Evolutionary conservation across 2,329 filamentous ascomycete species (phyloP).

Genomic region (Tolypocladium tundrense): DNA sequence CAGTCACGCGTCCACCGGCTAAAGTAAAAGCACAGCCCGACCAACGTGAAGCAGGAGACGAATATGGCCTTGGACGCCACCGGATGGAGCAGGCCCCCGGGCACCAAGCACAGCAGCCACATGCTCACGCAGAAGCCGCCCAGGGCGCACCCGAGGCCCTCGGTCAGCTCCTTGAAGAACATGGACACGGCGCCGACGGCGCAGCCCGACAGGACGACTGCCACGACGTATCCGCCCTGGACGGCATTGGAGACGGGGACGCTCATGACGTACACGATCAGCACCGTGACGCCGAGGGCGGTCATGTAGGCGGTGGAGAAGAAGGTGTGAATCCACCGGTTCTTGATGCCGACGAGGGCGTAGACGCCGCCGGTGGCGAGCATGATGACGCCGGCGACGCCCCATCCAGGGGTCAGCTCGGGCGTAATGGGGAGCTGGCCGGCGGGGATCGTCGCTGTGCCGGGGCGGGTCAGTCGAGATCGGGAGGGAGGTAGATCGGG

Average conservation of each 20-base stretch:
- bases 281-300: slow-evolving; percentile 63
- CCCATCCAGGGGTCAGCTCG: slow-evolving; percentile 68
- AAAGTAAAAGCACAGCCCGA: slow-evolving; percentile 64
- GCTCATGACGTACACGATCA: slow-evolving; percentile 84
- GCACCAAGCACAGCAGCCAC: slow-evolving; percentile 76
- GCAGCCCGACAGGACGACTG: slow-evolving; percentile 60
- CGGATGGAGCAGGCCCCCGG: slow-evolving; percentile 61
- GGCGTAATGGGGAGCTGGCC: slow-evolving; percentile 62
- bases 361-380: slow-evolving; percentile 62
- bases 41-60: slow-evolving; percentile 61
- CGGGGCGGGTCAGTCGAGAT: slow-evolving; percentile 1
- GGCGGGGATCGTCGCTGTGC: slow-evolving; percentile 32
- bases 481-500: slow-evolving; percentile 4
- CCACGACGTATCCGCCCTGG: slow-evolving; percentile 81
- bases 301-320: slow-evolving; percentile 68
- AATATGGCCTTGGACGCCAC: slow-evolving; percentile 59
- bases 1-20: slow-evolving; percentile 69
- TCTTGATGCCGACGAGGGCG: slow-evolving; percentile 72
- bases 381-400: slow-evolving; percentile 67
- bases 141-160: slow-evolving; percentile 71
- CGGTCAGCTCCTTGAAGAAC: slow-evolving; percentile 75
- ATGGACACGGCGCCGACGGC: slow-evolving; percentile 65
- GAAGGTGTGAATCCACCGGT: slow-evolving; percentile 68
- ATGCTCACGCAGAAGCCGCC: slow-evolving; percentile 79
- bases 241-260: slow-evolving; percentile 63